A percentile compares a stretch with the other conserved stretches of the same genome.
Evolutionary conservation across 176 grass and related monocot genomes (phyloP).

Genomic region (Oryza meridionalis): DNA sequence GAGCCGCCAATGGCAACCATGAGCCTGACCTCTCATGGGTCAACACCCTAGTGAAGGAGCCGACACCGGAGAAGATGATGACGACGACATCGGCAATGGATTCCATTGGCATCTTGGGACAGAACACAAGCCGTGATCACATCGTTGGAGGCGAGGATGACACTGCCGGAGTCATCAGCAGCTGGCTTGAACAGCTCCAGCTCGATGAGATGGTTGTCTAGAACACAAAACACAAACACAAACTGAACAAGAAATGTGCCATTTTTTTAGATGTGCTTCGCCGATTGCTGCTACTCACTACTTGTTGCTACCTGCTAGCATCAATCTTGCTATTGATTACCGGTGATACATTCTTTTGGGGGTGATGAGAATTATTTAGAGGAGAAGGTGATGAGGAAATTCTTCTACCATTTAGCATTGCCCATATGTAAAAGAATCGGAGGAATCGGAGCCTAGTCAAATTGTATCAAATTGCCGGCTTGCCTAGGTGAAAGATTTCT

Average conservation of each 20-base stretch:
- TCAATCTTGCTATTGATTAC: constrained; percentile 34
- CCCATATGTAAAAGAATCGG: constrained; percentile 12
- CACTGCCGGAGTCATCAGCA: constrained; percentile 38
- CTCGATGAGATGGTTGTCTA: constrained; percentile 72
- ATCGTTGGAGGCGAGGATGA: constrained; percentile 30
- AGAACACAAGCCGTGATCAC: constrained; percentile 12
- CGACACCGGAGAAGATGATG: constrained; percentile 39
- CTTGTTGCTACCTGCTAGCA: constrained; percentile 4
- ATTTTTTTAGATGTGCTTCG: constrained; percentile 42
- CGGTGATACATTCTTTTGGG: constrained; percentile 53
- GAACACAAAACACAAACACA: constrained; percentile 31
- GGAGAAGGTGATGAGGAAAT: constrained; percentile 42
- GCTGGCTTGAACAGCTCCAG: constrained; percentile 74
- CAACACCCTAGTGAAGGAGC: constrained; percentile 69
- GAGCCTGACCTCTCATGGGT: constrained; percentile 80
- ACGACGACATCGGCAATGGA: background rate
- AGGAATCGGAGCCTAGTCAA: constrained; percentile 37
- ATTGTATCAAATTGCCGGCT: constrained; percentile 27
- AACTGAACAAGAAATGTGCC: constrained; percentile 43
- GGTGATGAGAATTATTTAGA: constrained; percentile 25
- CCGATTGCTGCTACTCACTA: background rate
- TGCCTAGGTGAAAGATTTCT: constrained; percentile 38
- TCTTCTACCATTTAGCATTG: constrained; percentile 29
- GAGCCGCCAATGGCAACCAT: constrained; percentile 20
- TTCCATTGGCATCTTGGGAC: constrained; percentile 39